A percentile compares a stretch with the other conserved stretches of the same genome.
These are phyloP conservation scores for Neoscytalidium dimidiatum DNA, from an alignment of 2,329 filamentous ascomycete species.

Conservation along the genomic window DNA sequence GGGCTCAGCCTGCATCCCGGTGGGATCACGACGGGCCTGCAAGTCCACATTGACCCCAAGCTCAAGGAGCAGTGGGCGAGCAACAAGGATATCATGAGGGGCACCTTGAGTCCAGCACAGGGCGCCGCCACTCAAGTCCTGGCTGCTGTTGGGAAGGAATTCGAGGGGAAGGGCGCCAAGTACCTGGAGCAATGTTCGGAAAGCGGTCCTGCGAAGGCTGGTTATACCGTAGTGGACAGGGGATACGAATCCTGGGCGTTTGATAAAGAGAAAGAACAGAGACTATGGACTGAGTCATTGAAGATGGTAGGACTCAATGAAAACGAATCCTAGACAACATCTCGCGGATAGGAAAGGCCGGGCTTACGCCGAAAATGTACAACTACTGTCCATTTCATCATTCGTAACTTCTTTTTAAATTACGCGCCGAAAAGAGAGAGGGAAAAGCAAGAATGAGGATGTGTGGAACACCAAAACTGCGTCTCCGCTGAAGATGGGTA, in stretches of 20 bases:
- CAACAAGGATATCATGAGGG: conserved; percentile 36
- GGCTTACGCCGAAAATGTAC: background rate
- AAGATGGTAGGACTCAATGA: conserved; percentile 24
- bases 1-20: conserved; percentile 36
- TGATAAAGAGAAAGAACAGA: conserved; percentile 16
- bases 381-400: background rate
- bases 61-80: conserved; percentile 54
- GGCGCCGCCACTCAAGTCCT: conserved; percentile 50
- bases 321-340: background rate
- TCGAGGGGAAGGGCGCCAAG: conserved; percentile 23
- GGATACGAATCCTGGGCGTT: conserved; percentile 17
- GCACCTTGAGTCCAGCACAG: background rate
- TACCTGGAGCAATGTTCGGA: conserved; percentile 48
- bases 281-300: conserved; percentile 22
- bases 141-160: conserved; percentile 26
- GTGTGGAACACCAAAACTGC: too few relatives aligned
- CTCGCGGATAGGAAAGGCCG: background rate
- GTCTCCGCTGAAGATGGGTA: too few relatives aligned
- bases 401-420: background rate
- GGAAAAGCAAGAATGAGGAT: too few relatives aligned
- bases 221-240: conserved; percentile 15
- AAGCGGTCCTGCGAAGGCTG: conserved; percentile 24
- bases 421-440: background rate
- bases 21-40: conserved; percentile 40
- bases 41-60: conserved; percentile 46